Evolutionary conservation across 768 basidiomycete genomes (phyloP).

Genomic region (Boletus pseudopeckii): DNA sequence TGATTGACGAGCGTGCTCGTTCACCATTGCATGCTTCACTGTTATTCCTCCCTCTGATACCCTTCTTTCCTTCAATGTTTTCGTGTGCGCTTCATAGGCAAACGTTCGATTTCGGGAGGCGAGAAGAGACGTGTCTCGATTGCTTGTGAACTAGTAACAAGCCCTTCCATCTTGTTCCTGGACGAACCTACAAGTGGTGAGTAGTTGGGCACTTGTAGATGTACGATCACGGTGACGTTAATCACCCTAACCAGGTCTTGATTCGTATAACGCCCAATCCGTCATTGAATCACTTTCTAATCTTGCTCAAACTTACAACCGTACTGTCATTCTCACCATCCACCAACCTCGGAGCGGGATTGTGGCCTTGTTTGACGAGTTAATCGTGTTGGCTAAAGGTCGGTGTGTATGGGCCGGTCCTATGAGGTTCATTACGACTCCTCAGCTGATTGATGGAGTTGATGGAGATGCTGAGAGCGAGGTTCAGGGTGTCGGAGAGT

Average conservation of each 20-base stretch:
- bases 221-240: background rate
- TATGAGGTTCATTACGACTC: constrained; percentile 16
- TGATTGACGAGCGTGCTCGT: background rate
- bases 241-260: constrained; percentile 56
- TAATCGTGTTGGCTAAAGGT: constrained; percentile 82
- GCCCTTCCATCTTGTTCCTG: constrained; percentile 91
- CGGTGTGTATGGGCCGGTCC: constrained; percentile 42
- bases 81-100: constrained; percentile 43
- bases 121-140: constrained; percentile 97
- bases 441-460: constrained; percentile 4
- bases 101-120: constrained; percentile 91
- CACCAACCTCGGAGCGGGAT: constrained; percentile 99
- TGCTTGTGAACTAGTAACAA: constrained; percentile 96
- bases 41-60: background rate
- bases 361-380: constrained; percentile 90
- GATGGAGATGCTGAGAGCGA: constrained; percentile 14
- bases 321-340: constrained; percentile 96
- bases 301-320: constrained; percentile 83
- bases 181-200: constrained; percentile 96
- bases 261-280: constrained; percentile 93
- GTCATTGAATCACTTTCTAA: constrained; percentile 87
- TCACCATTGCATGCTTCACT: background rate
- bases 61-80: background rate
- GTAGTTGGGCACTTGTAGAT: constrained; percentile 21
- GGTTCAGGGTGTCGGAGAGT: constrained; percentile 40